Evolutionary conservation across 805 yeast species (phyloP).

Genomic region (Candida easanensis): DNA sequence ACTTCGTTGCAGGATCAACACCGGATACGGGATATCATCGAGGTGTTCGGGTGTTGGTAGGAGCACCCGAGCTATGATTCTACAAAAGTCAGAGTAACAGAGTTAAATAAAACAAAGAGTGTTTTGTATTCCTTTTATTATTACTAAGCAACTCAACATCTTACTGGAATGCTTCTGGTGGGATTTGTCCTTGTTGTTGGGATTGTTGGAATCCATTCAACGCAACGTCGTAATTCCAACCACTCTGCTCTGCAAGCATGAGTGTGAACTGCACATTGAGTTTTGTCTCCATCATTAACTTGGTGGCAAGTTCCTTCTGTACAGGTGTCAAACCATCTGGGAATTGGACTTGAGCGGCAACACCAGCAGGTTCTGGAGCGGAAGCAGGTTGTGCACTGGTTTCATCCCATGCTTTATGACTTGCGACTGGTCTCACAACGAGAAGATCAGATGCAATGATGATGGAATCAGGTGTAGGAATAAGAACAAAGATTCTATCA

Average conservation of each 20-base stretch:
- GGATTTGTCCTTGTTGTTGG: slow-evolving; percentile 27
- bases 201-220: slow-evolving; percentile 68
- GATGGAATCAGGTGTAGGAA: slow-evolving; percentile 67
- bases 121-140: too few species aligned
- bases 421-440: slow-evolving; percentile 59
- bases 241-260: slow-evolving; percentile 84
- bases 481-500: slow-evolving; percentile 78
- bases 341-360: slow-evolving; percentile 18
- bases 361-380: slow-evolving; percentile 8
- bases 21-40: too few species aligned
- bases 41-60: too few species aligned
- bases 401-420: slow-evolving; percentile 53
- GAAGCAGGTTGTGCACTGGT: slow-evolving; percentile 8
- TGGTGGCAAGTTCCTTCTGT: slow-evolving; percentile 65
- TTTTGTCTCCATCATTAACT: slow-evolving; percentile 67
- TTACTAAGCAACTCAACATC: too few species aligned
- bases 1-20: too few species aligned
- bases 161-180: slow-evolving; percentile 28
- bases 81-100: too few species aligned
- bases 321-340: slow-evolving; percentile 36
- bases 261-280: slow-evolving; percentile 76
- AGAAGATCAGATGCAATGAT: slow-evolving; percentile 87
- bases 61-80: too few species aligned
- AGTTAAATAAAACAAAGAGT: too few species aligned
- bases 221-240: slow-evolving; percentile 76